Evolutionary conservation across 345 rosid species (phyloP).

Genomic region (Hevea brasiliensis): DNA sequence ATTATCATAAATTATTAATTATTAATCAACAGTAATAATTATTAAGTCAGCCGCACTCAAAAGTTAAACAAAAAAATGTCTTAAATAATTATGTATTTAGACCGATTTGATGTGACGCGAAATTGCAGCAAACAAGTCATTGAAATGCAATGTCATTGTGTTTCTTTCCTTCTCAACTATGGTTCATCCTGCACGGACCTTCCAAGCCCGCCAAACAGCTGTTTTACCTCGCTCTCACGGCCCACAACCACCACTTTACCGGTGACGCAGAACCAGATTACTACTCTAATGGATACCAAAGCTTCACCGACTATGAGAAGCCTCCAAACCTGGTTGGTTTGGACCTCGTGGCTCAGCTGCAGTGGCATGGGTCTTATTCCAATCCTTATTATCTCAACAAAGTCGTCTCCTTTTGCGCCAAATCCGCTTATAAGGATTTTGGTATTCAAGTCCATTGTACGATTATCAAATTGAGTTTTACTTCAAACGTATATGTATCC

Average conservation of each 20-base stretch:
- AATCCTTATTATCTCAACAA: slow-evolving; percentile 30
- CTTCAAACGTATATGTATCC: slow-evolving; percentile 32
- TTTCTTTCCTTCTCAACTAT: not conserved
- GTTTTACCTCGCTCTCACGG: slow-evolving; percentile 7
- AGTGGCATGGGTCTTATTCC: slow-evolving; percentile 7
- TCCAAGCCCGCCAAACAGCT: slow-evolving; percentile 4
- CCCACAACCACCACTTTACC: not conserved
- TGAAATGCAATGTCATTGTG: not conserved
- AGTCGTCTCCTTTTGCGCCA: slow-evolving; percentile 29
- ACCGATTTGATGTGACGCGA: no score
- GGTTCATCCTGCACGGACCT: not conserved
- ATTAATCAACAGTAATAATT: no score
- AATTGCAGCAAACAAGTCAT: not conserved
- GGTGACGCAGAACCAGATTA: slow-evolving; percentile 5
- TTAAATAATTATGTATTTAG: no score
- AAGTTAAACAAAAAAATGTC: no score
- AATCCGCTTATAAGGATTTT: slow-evolving; percentile 13
- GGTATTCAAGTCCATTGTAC: slow-evolving; percentile 37
- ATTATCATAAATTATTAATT: no score
- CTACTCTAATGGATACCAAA: not conserved
- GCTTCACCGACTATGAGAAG: not conserved
- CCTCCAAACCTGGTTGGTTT: not conserved
- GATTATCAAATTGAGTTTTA: slow-evolving; percentile 30
- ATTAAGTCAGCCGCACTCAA: no score
- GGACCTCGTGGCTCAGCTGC: slow-evolving; percentile 1